Conservation (phyloP, 208 protist genomes). For the Zelonia costaricensis region DNA sequence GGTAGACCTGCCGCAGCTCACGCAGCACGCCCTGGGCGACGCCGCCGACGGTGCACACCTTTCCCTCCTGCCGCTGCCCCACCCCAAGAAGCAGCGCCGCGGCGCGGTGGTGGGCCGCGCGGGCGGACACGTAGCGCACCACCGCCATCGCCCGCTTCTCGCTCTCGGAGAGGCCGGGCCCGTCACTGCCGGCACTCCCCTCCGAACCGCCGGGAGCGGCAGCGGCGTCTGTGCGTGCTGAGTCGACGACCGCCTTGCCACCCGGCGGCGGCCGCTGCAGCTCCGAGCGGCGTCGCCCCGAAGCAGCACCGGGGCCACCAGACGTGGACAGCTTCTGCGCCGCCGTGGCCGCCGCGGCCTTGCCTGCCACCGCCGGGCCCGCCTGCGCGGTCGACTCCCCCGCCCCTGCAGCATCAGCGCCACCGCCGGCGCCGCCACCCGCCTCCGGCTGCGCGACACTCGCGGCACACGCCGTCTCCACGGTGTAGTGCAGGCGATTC, state of each 20-base stretch:
- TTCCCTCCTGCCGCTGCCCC: conserved; percentile 60
- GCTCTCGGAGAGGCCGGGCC: not conserved
- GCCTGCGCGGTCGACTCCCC: not conserved
- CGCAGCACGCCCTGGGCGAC: conserved; percentile 33
- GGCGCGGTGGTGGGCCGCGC: conserved; percentile 41
- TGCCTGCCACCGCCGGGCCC: not conserved
- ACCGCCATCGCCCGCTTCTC: conserved; percentile 30
- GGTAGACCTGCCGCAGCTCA: conserved; percentile 22
- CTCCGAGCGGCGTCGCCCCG: not conserved
- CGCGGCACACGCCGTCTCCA: conserved; percentile 49
- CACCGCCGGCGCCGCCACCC: not conserved
- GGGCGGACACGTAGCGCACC: conserved; percentile 34
- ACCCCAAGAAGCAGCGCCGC: conserved; percentile 51
- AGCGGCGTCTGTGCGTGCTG: conserved; percentile 5
- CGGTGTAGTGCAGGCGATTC: conserved; percentile 70
- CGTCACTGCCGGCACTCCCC: not conserved
- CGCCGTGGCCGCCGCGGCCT: not conserved
- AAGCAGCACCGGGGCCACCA: not conserved
- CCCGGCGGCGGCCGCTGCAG: not conserved
- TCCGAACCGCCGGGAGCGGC: not conserved
- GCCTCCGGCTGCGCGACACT: not conserved
- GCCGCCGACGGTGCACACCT: conserved; percentile 43
- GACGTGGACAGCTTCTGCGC: not conserved
- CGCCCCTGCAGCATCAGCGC: not conserved
- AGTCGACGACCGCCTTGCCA: not conserved